Base-by-base conservation (phyloP, 148 eudicot genomes). In the Simmondsia chinensis region DNA sequence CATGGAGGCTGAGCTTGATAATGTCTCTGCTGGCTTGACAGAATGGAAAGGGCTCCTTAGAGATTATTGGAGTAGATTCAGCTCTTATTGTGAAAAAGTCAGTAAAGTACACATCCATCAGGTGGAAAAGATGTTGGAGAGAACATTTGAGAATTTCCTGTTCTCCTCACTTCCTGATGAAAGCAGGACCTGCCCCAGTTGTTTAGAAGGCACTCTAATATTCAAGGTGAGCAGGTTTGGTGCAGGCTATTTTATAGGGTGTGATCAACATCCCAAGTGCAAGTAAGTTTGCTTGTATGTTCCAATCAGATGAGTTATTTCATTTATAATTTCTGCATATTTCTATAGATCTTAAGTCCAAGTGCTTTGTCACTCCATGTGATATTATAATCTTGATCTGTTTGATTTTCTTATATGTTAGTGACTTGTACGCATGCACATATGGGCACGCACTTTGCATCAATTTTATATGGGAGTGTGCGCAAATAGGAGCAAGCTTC, bases 41-140 rank as follows among this genome's bases (percentile, higher is more conserved):
- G 97, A 91, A 53, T 91, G 97, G 97, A 91, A 85, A 73, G 89
- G 86, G 44, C 84, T 91, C 43, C 68, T 91, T 4, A 66, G 58
- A 45, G 94, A 82, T 74, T 91, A 82, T 46, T 91, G 97, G 97
- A 72, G 80, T 48, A 70, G 97, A 60, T 91, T 91, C 70, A 85
- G 77, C 54, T 46, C 64, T 29, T 82, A 79, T 43, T 91, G 97
- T 55, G 86, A 82, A 14, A 61, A 33, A 26, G 72, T 79, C 40
- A 58, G 79, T 47, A 70, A 52, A 39, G 75, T 91, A 40, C 88
- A 79, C 51, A 79, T 82, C 50, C 95, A 79, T 72, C 73, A 85
- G 54, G 97, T 91, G 69, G 95, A 91, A 76, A 91, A 85, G 71
- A 79, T 91, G 97, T 61, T 91, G 55, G 97, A 85, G 68, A 82